Conservation (phyloP, 2,329 filamentous ascomycete genomes). For the Microdochium bolleyi region DNA sequence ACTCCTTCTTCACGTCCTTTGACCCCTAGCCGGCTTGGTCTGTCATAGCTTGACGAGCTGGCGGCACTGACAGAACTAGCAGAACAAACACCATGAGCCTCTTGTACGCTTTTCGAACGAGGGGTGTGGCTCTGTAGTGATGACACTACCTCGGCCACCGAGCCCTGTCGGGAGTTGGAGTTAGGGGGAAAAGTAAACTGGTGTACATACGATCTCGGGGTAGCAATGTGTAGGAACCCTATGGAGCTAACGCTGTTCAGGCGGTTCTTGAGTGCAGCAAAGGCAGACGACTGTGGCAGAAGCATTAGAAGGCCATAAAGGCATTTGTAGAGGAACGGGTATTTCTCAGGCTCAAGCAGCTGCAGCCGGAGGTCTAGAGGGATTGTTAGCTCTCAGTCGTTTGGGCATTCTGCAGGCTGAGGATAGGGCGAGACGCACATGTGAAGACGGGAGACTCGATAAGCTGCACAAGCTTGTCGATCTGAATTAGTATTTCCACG, state of each 20-base stretch:
- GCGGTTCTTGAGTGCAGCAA: slow-evolving; percentile 91
- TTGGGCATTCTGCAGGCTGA: not conserved
- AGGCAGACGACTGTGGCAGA: slow-evolving; percentile 94
- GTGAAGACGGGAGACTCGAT: slow-evolving; percentile 97
- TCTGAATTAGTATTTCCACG: slow-evolving; percentile 96
- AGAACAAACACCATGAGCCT: slow-evolving; percentile 22
- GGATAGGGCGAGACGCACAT: slow-evolving; percentile 49
- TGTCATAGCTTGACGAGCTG: slow-evolving; percentile 53
- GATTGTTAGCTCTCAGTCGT: slow-evolving; percentile 8
- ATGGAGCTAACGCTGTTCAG: slow-evolving; percentile 97
- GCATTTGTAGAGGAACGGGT: slow-evolving; percentile 94
- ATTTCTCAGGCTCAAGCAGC: slow-evolving; percentile 88
- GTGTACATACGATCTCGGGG: slow-evolving; percentile 60
- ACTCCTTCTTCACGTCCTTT: slow-evolving; percentile 74
- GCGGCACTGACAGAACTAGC: slow-evolving; percentile 38
- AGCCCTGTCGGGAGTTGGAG: slow-evolving; percentile 22
- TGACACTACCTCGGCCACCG: slow-evolving; percentile 21
- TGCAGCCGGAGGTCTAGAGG: slow-evolving; percentile 79
- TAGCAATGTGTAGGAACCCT: slow-evolving; percentile 78
- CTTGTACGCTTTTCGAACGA: slow-evolving; percentile 20
- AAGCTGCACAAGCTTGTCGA: slow-evolving; percentile 94
- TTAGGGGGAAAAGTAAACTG: slow-evolving; percentile 8
- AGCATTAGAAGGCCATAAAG: slow-evolving; percentile 96
- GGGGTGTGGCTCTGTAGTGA: slow-evolving; percentile 14
- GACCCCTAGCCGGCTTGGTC: slow-evolving; percentile 59